Conservation (phyloP, 2,329 filamentous ascomycete genomes). For the Cladosporium sp. region DNA sequence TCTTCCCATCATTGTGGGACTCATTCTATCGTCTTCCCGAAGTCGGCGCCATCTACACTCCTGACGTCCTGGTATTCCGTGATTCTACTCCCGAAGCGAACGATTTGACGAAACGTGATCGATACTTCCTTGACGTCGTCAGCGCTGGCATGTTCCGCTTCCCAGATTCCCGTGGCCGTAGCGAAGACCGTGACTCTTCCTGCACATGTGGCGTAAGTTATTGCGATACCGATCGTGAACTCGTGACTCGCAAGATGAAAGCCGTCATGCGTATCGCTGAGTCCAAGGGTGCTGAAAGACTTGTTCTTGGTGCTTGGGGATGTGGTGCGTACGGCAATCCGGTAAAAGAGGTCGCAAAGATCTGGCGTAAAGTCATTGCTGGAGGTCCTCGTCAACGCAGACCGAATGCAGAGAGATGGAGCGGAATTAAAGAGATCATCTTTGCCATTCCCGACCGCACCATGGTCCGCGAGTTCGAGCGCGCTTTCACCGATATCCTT, state of each 20-base stretch:
- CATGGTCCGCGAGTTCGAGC: conserved; percentile 55
- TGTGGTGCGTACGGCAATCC: conserved; percentile 65
- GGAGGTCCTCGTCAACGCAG: conserved; percentile 34
- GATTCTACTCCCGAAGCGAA: conserved; percentile 35
- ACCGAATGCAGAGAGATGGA: conserved; percentile 40
- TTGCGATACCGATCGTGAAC: conserved; percentile 48
- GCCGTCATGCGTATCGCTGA: conserved; percentile 54
- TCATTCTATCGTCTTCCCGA: conserved; percentile 60
- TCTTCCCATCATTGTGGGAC: conserved; percentile 58
- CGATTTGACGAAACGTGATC: conserved; percentile 45
- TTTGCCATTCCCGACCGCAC: conserved; percentile 57
- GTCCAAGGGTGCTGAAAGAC: conserved; percentile 43
- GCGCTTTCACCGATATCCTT: conserved; percentile 31
- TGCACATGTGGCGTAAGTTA: conserved; percentile 39
- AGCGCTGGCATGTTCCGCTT: conserved; percentile 59
- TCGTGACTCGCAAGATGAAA: conserved; percentile 55
- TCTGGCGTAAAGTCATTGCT: conserved; percentile 48
- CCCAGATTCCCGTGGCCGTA: conserved; percentile 49
- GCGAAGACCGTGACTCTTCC: conserved; percentile 32
- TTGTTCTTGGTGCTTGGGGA: conserved; percentile 63
- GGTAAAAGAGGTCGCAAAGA: conserved; percentile 54
- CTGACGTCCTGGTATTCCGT: conserved; percentile 60
- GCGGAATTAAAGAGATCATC: conserved; percentile 50
- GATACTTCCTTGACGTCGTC: conserved; percentile 59
- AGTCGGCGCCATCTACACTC: conserved; percentile 54